Evolutionary conservation across 257 asterid genomes (phyloP), one percentile per base, ranked within the genome.

Genomic region (Schizonepeta tenuifolia): DNA sequence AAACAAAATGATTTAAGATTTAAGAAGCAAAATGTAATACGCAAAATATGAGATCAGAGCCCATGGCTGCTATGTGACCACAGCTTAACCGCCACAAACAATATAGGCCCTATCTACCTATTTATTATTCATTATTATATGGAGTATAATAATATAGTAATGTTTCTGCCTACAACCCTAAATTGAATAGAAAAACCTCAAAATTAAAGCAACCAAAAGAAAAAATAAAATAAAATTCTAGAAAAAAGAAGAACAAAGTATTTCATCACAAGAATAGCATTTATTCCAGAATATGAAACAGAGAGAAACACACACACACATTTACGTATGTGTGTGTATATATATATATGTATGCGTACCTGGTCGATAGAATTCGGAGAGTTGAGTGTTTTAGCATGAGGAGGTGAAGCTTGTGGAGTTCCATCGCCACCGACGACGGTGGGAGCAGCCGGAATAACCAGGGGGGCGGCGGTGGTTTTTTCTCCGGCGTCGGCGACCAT

Each of bases 341-440:
- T 9, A 9, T 28, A 14, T 40, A 15, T n/a, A 56, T 9, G 2
- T 2, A 11, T 21, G 9, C 14, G 1, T 62, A 76, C 80, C 80
- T 76, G 80, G 73, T 70, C 53, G 22, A 59, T 56, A 60, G 66
- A 36, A 58, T 15, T 61, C 4, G 58, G 71, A 51, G 80, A 69
- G 38, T 24, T 15, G 2, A 41, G 55, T 6, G 61, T 62, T 41
- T 62, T 63, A 20, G 54, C 10, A 40, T 14, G 66, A 22, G 64
- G 17, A 70, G 67, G 57, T n/a, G 75, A 35, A 20, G 64, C 6
- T 76, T 61, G 67, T 11, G 11, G 70, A 57, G 77, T 49, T 53
- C 80, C 55, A 63, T 41, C 66, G 5, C 65, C 71, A 18, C 11
- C 68, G 10, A 11, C 59, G 7, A 4, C 57, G 41, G 64, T 36